Conservation (phyloP, 1,284 basidiomycete genomes). For the Boletellus deceptivus region DNA sequence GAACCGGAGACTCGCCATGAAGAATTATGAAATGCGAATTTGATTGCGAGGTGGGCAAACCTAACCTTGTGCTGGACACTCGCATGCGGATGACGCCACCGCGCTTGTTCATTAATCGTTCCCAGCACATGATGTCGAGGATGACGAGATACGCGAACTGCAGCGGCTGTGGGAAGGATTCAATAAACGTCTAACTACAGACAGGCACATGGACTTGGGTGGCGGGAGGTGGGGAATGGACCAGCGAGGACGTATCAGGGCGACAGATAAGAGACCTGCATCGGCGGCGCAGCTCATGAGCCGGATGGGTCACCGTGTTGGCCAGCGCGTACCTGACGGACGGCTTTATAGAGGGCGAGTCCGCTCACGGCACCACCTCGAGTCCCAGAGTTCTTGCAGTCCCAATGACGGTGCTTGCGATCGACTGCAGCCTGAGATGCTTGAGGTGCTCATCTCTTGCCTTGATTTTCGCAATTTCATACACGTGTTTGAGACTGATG, state of each 20-base stretch:
- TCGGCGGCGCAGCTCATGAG: slow-evolving; percentile 19
- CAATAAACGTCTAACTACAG: slow-evolving; percentile 30
- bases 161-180: slow-evolving; percentile 16
- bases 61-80: slow-evolving; percentile 36
- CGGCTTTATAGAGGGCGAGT: slow-evolving; percentile 21
- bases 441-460: slow-evolving; percentile 84
- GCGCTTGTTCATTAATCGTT: slow-evolving; percentile 34
- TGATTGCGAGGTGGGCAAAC: slow-evolving; percentile 37
- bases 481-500: slow-evolving; percentile 94
- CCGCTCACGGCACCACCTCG: slow-evolving; percentile 77
- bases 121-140: slow-evolving; percentile 34
- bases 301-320: slow-evolving; percentile 15
- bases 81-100: slow-evolving; percentile 33
- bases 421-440: slow-evolving; percentile 79
- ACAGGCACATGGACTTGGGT: slow-evolving; percentile 12
- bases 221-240: slow-evolving; percentile 9
- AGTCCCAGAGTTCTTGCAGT: slow-evolving; percentile 85
- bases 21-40: slow-evolving; percentile 36
- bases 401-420: slow-evolving; percentile 85
- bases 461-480: slow-evolving; percentile 99
- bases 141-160: slow-evolving; percentile 24
- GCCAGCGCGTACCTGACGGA: slow-evolving; percentile 27
- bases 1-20: slow-evolving; percentile 31
- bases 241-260: slow-evolving; percentile 10
- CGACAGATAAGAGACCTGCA: slow-evolving; percentile 26